Base-by-base conservation (phyloP, 2,329 filamentous ascomycete genomes). In the Verticillium longisporum region DNA sequence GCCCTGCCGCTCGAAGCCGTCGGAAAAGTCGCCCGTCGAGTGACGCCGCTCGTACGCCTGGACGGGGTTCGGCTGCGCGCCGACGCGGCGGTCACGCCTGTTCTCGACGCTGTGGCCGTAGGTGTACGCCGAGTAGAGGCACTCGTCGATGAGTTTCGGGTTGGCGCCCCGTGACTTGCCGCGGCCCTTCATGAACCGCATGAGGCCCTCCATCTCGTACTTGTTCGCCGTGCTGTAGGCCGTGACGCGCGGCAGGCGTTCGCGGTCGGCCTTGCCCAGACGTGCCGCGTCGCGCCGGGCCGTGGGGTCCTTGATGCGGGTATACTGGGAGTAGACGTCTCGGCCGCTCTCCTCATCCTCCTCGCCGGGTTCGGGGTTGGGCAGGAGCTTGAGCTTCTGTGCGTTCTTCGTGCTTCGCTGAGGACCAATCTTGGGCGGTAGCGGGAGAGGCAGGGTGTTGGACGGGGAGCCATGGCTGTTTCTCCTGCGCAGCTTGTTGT, bases 261-360 rank as follows among this genome's bases (percentile, higher is more conserved):
- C 89, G 61, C 95, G 85, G 73, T 99, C 95, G 45, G 94, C 93
- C 74, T 98, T 99, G 41, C 95, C 95, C 50, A 99, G 76, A 61
- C 93, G 83, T 33, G 95, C 95, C 15, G 95, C 95, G 80, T 98
- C 94, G 69, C 95, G 85, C 64, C 95, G 83, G 9, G 95, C 95
- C 0, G 89, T 97, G 0, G 94, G 93, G 71, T 99, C 95, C 74
- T 98, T 98, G 77, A 99, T 99, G 55, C 95, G 85, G 9, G 94
- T 97, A 73, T 97, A 98, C 74, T 99, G 95, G 32, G 93, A 94
- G 77, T 99, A 99, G 36, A 99, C 95, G 72, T 99, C 95, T 65
- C 93, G 83, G 10, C 93, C 92, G 69, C 91, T 95, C 75, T 97
- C 94, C 70, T 97, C 94, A 64, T 97, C 93, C 54, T 93, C 91